Conservation (phyloP, 2,329 filamentous ascomycete species). For the Pyrenophora teres region DNA sequence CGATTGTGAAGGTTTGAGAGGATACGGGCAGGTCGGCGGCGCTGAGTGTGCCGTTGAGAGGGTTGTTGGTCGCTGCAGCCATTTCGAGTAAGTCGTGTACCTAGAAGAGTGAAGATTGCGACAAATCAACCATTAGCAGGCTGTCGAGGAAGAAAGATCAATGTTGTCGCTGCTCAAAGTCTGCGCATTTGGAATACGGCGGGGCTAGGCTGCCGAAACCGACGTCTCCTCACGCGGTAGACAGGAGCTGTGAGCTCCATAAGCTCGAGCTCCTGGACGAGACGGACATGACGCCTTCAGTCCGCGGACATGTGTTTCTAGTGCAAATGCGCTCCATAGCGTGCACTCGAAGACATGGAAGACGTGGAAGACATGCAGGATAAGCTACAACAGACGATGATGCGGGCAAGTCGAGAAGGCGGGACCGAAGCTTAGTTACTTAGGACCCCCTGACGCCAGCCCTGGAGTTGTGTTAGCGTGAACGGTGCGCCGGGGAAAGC, state of each 20-base stretch:
- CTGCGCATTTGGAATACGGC: neutral
- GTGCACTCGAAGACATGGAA: neutral
- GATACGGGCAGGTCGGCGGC: constrained; percentile 58
- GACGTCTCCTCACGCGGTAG: constrained; percentile 2
- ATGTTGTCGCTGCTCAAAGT: neutral
- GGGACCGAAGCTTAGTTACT: constrained; percentile 5
- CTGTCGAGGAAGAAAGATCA: neutral
- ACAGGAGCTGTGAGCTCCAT: neutral
- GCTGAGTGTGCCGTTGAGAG: constrained; percentile 37
- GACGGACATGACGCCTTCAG: too few species aligned
- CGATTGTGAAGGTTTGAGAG: constrained; percentile 69
- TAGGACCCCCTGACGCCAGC: constrained; percentile 10
- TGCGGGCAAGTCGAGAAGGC: constrained; percentile 23
- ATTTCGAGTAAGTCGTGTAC: constrained; percentile 17
- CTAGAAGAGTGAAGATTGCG: neutral
- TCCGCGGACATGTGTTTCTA: too few species aligned
- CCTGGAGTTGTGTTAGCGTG: constrained; percentile 14
- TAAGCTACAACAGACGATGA: neutral
- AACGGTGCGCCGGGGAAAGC: constrained; percentile 13
- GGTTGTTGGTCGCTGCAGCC: constrained; percentile 41
- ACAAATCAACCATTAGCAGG: neutral
- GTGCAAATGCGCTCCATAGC: too few species aligned
- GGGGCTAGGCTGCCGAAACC: constrained; percentile 1
- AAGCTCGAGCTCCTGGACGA: neutral
- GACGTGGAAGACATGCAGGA: neutral